These are phyloP conservation scores for Tolypocladium cylindrosporum DNA, from an alignment of 2,329 filamentous ascomycete genomes.

Conservation along the genomic window DNA sequence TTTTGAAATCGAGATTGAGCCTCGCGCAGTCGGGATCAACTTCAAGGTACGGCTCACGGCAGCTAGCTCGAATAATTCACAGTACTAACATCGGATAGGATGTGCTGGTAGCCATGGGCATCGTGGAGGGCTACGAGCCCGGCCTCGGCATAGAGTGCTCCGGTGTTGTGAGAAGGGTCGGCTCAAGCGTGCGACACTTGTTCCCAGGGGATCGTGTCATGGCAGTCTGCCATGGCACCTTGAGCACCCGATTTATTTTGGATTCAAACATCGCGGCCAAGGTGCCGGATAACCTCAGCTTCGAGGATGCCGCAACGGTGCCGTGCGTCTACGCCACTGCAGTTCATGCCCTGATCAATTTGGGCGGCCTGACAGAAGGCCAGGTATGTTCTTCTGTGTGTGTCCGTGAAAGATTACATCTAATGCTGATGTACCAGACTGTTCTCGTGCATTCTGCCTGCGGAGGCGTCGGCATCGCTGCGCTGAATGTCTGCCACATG, in stretches of 20 bases:
- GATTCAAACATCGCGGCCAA: conserved; percentile 8
- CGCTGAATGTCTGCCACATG: conserved; percentile 15
- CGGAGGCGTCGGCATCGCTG: conserved; percentile 20
- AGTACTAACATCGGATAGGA: conserved; percentile 2
- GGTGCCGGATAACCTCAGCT: conserved; percentile 22
- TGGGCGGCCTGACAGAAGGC: conserved; percentile 3
- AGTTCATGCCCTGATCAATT: conserved; percentile 6
- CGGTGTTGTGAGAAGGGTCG: conserved; percentile 10
- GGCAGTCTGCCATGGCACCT: conserved; percentile 8
- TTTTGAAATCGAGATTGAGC: background rate
- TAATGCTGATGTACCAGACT: conserved; percentile 3
- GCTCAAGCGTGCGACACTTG: conserved; percentile 8
- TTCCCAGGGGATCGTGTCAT: conserved; percentile 24
- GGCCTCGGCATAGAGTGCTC: conserved; percentile 18
- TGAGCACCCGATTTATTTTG: conserved; percentile 15
- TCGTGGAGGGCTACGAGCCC: conserved; percentile 2
- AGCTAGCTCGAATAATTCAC: background rate
- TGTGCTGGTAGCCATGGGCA: conserved; percentile 4
- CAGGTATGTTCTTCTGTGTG: conserved; percentile 2
- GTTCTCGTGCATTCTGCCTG: conserved; percentile 21
- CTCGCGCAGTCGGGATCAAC: background rate
- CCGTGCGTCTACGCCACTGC: conserved; percentile 22
- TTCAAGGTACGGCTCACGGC: background rate
- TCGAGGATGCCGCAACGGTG: conserved; percentile 22
- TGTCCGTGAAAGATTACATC: background rate